A percentile compares a stretch with the other conserved stretches of the same genome.
Conservation (phyloP, 73 alveolate genomes). For the Paramecium caudatum region DNA sequence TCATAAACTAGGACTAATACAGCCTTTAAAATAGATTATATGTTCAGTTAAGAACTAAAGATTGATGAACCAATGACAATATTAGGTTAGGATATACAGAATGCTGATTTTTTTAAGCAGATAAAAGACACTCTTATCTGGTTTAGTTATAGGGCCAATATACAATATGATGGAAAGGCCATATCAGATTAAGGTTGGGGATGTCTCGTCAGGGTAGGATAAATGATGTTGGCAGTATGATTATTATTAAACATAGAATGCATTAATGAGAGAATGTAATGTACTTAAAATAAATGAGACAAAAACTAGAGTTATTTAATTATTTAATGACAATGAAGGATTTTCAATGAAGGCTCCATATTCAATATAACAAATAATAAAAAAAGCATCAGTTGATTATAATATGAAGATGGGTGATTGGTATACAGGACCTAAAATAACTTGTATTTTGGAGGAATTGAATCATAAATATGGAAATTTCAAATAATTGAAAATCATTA, state of each 20-base stretch:
- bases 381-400: constrained; percentile 1
- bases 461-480: neutral
- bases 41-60: constrained; percentile 14
- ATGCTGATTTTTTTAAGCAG: constrained; percentile 1
- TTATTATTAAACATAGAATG: neutral
- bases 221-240: constrained; percentile 59
- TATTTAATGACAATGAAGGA: constrained; percentile 1
- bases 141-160: constrained; percentile 41
- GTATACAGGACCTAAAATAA: constrained; percentile 56
- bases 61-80: neutral
- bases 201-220: constrained; percentile 56
- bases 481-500: neutral
- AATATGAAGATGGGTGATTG: constrained; percentile 47
- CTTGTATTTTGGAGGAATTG: constrained; percentile 17
- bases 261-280: neutral
- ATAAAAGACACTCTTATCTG: constrained; percentile 10
- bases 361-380: constrained; percentile 22
- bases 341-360: constrained; percentile 27
- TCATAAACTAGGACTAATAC: constrained; percentile 54
- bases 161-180: constrained; percentile 8
- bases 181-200: constrained; percentile 69
- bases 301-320: neutral
- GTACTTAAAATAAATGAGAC: neutral
- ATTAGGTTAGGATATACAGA: constrained; percentile 21
- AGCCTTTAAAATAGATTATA: constrained; percentile 45